Evolutionary conservation across 2,329 filamentous ascomycete genomes (phyloP), one percentile per base, ranked within the genome.

Genomic region (Colletotrichum gigasporum): DNA sequence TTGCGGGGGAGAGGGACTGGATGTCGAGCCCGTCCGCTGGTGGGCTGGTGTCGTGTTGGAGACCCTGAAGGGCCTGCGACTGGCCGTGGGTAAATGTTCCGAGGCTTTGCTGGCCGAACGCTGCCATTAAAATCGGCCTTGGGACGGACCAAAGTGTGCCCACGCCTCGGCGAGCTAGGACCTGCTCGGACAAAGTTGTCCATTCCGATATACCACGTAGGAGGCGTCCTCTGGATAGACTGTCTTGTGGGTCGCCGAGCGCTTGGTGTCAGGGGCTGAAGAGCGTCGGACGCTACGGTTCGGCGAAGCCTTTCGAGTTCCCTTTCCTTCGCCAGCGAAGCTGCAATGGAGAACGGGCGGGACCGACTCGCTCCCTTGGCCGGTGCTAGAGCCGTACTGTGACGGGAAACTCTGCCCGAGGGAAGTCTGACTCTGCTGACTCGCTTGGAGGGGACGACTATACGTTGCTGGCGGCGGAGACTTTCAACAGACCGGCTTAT

Each of bases 391-490:
- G 26, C 35, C 10, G 16, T 55, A 3, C 7, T 48, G 7, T 32
- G 18, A 28, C 28, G 16, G 11, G 62, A 32, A 37, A 62, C 20
- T 26, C 41, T 56, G 41, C 56, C 54, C 7, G 60, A 62, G n/a
- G 64, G 71, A 54, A 78, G 73, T 50, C 77, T 77, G 48, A 78
- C 76, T 51, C 71, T 76, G 53, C 74, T 68, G 24, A 73, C 72
- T 55, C 73, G 72, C 61, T 72, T 76, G 12, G 70, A 73, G 52
- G 72, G 73, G 41, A 75, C 72, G 28, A 77, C 73, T 22, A 74
- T 74, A 39, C 74, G 75, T 67, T 81, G 79, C 39, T 72, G 73
- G n/a, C 71, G 72, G 51, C 74, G 73, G 14, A 75, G 68, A 37
- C 68, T 75, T 47, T 71, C 68, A 14, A 75, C 64, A 47, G 74